These are phyloP conservation scores for Herpetomonas muscarum DNA, from an alignment of 208 protist genomes.

Conservation along the genomic window DNA sequence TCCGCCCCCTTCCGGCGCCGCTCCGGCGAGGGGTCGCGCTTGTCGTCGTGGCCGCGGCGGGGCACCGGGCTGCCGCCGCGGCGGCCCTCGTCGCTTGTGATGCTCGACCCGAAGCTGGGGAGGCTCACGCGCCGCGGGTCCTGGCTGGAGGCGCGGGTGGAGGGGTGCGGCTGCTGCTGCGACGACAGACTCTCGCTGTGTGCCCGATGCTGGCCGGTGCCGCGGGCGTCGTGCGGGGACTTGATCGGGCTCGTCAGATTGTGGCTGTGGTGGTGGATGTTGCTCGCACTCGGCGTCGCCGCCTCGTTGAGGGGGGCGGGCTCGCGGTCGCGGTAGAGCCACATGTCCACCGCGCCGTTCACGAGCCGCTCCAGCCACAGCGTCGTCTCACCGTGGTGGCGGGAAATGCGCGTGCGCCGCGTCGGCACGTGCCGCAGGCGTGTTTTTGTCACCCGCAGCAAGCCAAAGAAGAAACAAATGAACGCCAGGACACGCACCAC, in stretches of 20 bases:
- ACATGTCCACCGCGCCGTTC: constrained; percentile 59
- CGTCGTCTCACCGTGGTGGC: constrained; percentile 65
- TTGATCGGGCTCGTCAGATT: no score
- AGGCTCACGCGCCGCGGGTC: no score
- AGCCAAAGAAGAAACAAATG: constrained; percentile 19
- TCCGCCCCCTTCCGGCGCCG: not conserved
- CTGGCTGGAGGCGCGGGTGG: no score
- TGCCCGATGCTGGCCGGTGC: no score
- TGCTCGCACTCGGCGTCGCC: no score
- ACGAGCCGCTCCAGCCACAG: constrained; percentile 70
- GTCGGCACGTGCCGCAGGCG: constrained; percentile 68
- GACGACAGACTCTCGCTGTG: no score
- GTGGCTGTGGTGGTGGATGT: no score
- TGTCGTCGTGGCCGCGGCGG: no score
- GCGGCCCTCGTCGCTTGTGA: no score
- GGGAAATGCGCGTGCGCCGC: constrained; percentile 69
- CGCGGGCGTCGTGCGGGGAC: constrained; percentile 1
- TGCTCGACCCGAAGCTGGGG: no score
- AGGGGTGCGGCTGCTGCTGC: no score
- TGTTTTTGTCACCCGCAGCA: constrained; percentile 60
- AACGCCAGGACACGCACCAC: constrained; percentile 26
- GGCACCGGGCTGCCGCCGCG: no score
- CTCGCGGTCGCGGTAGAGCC: constrained; percentile 12
- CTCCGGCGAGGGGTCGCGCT: not conserved
- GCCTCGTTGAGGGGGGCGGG: not conserved